phyloP scores from a whole-genome alignment of 306 rosid species.

The Boehmeria nivea region DNA sequence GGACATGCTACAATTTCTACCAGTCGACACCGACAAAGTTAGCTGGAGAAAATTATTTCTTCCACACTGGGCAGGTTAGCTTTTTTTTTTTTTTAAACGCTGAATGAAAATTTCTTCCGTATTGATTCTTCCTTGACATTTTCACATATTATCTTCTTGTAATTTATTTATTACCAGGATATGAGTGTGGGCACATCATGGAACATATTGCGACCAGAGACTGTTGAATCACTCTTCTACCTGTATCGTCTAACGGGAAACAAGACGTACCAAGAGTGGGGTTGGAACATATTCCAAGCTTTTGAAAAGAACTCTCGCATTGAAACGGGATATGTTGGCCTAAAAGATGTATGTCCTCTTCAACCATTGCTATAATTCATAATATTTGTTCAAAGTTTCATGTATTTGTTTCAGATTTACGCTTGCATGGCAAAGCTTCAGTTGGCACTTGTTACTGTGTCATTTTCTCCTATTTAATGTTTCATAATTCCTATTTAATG shows the following conservation, averaged over 20 bases:
- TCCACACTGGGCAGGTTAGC: conserved; percentile 72
- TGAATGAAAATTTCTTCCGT: neutral
- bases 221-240: conserved; percentile 91
- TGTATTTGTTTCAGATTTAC: neutral
- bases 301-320: conserved; percentile 92
- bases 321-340: conserved; percentile 91
- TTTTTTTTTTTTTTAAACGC: neutral
- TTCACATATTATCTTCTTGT: conserved; percentile 14
- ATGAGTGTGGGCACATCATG: conserved; percentile 95
- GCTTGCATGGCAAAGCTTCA: neutral
- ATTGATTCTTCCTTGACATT: neutral
- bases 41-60: conserved; percentile 97
- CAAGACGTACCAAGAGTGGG: conserved; percentile 97
- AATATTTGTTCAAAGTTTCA: conserved; percentile 13
- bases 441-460: neutral
- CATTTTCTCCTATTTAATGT: neutral
- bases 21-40: conserved; percentile 93
- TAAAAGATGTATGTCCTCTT: conserved; percentile 76
- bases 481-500: neutral
- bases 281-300: conserved; percentile 99
- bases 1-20: conserved; percentile 99
- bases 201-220: conserved; percentile 98
- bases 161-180: conserved; percentile 46
- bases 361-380: neutral
- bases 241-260: conserved; percentile 96